Percentiles rank a stretch among this genome's conserved stretches.
phyloP scores from a whole-genome alignment of 352 stramenopile genomes.

The Pythium periplocum region DNA sequence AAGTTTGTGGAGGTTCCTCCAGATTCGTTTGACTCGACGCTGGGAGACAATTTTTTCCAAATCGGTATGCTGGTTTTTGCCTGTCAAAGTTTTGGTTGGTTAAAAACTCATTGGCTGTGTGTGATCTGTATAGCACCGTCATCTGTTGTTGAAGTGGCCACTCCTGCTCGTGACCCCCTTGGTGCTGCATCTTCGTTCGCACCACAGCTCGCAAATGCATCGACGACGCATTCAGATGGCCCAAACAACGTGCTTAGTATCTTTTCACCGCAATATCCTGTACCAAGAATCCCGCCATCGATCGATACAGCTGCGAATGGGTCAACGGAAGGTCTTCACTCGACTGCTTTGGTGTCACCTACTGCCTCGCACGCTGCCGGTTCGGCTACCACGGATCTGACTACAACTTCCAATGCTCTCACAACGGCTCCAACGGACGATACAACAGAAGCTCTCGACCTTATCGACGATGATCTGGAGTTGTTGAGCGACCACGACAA shows the following conservation, averaged over 20 bases:
- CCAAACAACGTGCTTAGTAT: conserved; percentile 71
- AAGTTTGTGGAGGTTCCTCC: conserved; percentile 78
- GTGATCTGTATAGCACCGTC: conserved; percentile 23
- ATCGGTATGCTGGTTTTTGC: conserved; percentile 21
- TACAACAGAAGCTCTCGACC: conserved; percentile 22
- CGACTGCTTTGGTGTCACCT: no score
- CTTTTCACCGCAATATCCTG: conserved; percentile 38
- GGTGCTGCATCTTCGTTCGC: not conserved
- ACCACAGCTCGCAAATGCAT: conserved; percentile 2
- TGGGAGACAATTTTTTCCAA: conserved; percentile 27
- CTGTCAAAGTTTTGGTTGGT: not conserved
- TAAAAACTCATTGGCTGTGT: conserved; percentile 1
- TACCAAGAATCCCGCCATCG: conserved; percentile 7
- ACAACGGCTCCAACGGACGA: not conserved
- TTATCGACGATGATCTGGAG: conserved; percentile 73
- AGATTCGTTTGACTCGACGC: conserved; percentile 11
- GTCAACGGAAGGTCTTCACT: no score
- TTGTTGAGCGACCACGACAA: conserved; percentile 62
- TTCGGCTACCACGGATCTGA: no score
- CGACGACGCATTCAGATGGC: conserved; percentile 7
- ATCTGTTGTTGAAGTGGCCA: conserved; percentile 47
- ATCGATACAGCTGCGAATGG: not conserved
- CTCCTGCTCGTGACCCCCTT: conserved; percentile 18
- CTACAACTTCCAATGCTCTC: no score
- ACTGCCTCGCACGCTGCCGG: no score